These are phyloP conservation scores for Cyberlindnera nakhonratchasimensis DNA, from an alignment of 805 yeast species.

Conservation along the genomic window DNA sequence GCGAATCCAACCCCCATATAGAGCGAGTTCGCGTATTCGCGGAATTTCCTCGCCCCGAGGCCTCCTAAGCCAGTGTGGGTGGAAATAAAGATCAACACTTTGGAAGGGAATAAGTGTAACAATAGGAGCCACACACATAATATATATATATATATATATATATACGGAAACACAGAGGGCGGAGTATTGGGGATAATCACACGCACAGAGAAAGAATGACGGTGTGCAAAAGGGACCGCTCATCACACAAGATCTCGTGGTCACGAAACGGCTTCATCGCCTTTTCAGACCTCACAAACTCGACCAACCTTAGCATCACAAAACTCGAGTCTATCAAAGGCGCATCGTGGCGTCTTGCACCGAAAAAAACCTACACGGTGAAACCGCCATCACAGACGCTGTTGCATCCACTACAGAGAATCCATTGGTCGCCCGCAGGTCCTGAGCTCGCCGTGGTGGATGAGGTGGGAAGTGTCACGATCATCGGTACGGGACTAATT, in stretches of 20 bases:
- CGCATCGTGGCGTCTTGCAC: constrained; percentile 61
- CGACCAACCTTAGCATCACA: constrained; percentile 33
- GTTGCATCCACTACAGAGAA: constrained; percentile 5
- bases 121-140: no score
- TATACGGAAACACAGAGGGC: not conserved
- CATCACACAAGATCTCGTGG: constrained; percentile 43
- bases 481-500: constrained; percentile 49
- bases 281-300: constrained; percentile 44
- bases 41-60: not conserved
- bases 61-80: not conserved
- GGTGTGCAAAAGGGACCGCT: not conserved
- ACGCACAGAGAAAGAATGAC: not conserved
- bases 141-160: no score
- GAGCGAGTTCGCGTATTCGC: constrained; percentile 1
- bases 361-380: constrained; percentile 24
- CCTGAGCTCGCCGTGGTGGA: constrained; percentile 82
- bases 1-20: not conserved
- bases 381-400: constrained; percentile 24
- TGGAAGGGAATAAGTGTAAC: no score
- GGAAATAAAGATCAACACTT: not conserved
- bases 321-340: constrained; percentile 66
- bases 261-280: constrained; percentile 84
- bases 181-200: not conserved
- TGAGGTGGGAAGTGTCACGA: constrained; percentile 59
- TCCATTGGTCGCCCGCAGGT: constrained; percentile 76